Evolutionary conservation across 768 basidiomycete species (phyloP), one percentile per base, ranked within the genome.

Genomic region (Royoungia palumana): DNA sequence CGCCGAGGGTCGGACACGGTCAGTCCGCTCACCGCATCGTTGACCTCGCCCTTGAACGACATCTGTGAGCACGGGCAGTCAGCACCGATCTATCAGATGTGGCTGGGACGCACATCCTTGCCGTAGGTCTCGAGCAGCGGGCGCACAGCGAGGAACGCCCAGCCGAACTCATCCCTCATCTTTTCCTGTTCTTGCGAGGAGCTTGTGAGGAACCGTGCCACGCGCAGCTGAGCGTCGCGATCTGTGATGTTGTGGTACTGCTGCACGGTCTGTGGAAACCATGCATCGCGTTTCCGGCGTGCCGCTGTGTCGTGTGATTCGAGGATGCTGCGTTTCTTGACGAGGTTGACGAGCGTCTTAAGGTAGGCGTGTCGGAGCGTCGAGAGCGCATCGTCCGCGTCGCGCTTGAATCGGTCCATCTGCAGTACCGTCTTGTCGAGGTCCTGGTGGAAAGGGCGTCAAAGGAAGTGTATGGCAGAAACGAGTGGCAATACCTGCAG

Each of bases 101-200:
- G 28, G 32, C 14, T 4, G 14, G 5, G 22, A 63, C 76, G 53
- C 54, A 81, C 78, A 51, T 76, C 72, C 25, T 60, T 57, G 30
- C 68, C 58, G 56, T 72, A 80, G 5, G 64, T 62, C 0, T 70
- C 61, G 32, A 66, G 52, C 36, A 84, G 67, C 3, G 77, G 72
- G 13, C 68, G 55, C 17, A 76, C 75, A 45, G 77, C 75, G 35
- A 74, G 69, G 66, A 68, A 79, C 0, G 73, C 71, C 83, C 82
- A 85, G 1, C 68, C 65, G 58, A 69, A 82, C 44, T 79, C 71
- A 24, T 52, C 56, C 60, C 75, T 56, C 71, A 79, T 75, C 56
- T 52, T 73, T 45, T 83, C 81, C 51, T 74, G 69, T 28, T 64
- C 68, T 6, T 41, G 21, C 9, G 46, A 41, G 27, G 63, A 46